Evolutionary conservation across 2,329 filamentous ascomycete genomes (phyloP).

Genomic region (Alternaria rosae): DNA sequence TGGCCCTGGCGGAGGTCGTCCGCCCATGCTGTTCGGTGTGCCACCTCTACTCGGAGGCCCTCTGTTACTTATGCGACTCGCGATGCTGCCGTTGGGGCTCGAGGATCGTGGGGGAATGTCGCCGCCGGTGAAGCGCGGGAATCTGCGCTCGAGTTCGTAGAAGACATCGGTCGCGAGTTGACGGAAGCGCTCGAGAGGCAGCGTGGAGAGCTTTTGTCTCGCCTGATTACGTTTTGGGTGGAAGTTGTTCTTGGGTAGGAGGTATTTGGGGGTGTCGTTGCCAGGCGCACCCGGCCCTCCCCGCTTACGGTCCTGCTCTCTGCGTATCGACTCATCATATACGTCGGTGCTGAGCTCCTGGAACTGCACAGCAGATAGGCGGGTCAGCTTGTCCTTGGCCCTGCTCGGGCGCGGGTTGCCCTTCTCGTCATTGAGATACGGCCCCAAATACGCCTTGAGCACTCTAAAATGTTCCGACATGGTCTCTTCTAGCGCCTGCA

Average conservation of each 20-base stretch:
- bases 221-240: constrained; percentile 98
- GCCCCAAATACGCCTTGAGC: constrained; percentile 76
- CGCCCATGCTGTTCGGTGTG: constrained; percentile 65
- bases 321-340: constrained; percentile 89
- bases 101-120: constrained; percentile 71
- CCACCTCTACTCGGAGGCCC: constrained; percentile 64
- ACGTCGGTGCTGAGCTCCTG: constrained; percentile 98
- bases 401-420: constrained; percentile 80
- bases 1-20: constrained; percentile 47
- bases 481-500: constrained; percentile 69
- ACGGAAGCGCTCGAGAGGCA: constrained; percentile 85
- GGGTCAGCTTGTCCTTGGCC: constrained; percentile 91
- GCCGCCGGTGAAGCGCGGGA: constrained; percentile 76
- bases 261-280: constrained; percentile 62
- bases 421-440: constrained; percentile 76
- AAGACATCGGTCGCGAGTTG: constrained; percentile 96
- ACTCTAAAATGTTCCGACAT: constrained; percentile 83
- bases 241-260: constrained; percentile 86
- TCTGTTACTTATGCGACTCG: constrained; percentile 59
- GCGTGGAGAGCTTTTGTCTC: constrained; percentile 90
- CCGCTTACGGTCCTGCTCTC: constrained; percentile 69
- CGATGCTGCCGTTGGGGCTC: constrained; percentile 69
- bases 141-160: constrained; percentile 89
- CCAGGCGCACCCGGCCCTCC: constrained; percentile 58
- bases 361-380: constrained; percentile 90